A percentile compares a stretch with the other conserved stretches of the same genome.
These are phyloP conservation scores for Pseudoturritis turrita DNA, from an alignment of 345 rosid species.

Conservation along the genomic window DNA sequence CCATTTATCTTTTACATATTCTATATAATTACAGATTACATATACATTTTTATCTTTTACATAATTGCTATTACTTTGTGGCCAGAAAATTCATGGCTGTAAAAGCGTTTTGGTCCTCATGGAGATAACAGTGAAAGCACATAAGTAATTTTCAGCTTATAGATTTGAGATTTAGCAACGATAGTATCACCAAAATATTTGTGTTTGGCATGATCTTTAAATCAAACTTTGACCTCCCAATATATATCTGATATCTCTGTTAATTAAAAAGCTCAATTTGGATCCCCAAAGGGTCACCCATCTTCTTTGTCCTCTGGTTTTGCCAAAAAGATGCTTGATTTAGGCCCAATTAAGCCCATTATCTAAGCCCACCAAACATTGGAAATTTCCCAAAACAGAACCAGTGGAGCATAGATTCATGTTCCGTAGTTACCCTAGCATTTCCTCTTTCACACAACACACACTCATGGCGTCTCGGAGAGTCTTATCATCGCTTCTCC, in stretches of 20 bases:
- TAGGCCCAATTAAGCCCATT: background rate
- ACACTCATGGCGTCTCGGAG: conserved; percentile 78
- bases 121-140: background rate
- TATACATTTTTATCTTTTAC: too few species aligned
- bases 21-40: too few species aligned
- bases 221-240: too few species aligned
- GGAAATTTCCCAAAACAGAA: background rate
- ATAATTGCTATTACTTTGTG: background rate
- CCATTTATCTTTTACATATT: too few species aligned
- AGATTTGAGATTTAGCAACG: background rate
- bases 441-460: conserved; percentile 29
- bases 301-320: too few species aligned
- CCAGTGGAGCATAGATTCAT: background rate
- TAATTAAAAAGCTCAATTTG: too few species aligned
- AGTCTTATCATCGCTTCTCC: conserved; percentile 60
- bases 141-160: background rate
- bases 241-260: too few species aligned
- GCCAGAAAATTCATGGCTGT: background rate
- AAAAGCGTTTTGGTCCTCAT: background rate
- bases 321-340: too few species aligned
- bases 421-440: conserved; percentile 25
- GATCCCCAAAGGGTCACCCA: too few species aligned
- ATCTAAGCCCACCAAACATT: background rate
- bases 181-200: too few species aligned
- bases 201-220: too few species aligned